A percentile compares a stretch with the other conserved stretches of the same genome.
Conservation (phyloP, 2,329 filamentous ascomycete species). For the Rutstroemia sp. region DNA sequence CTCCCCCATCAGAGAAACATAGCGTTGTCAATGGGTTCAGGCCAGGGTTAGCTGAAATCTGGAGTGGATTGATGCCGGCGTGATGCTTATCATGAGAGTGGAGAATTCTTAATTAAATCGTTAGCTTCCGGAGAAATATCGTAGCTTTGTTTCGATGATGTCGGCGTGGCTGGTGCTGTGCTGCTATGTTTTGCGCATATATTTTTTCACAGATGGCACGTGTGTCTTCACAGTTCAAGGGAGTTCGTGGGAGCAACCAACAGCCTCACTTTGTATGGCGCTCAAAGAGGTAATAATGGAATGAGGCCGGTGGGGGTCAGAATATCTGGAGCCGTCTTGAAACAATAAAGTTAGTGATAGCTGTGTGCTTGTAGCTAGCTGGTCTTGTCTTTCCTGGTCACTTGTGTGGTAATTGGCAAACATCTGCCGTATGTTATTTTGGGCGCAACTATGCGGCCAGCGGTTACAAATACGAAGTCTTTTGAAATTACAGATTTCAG, state of each 20-base stretch:
- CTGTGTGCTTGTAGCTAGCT: background rate
- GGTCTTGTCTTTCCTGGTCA: background rate
- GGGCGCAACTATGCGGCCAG: background rate
- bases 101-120: background rate
- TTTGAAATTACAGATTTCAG: background rate
- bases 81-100: slow-evolving; percentile 6
- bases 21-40: background rate
- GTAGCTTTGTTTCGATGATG: slow-evolving; percentile 1
- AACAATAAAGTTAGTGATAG: background rate
- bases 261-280: background rate
- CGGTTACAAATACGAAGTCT: slow-evolving; percentile 1
- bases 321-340: slow-evolving; percentile 1
- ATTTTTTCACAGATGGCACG: background rate
- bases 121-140: slow-evolving; percentile 7
- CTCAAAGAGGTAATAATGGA: background rate
- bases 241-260: background rate
- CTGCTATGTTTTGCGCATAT: background rate
- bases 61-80: slow-evolving; percentile 4
- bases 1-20: background rate
- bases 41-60: background rate
- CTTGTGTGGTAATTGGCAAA: background rate
- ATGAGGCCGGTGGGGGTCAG: background rate
- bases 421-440: background rate
- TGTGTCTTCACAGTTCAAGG: background rate
- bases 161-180: slow-evolving; percentile 1